Percentiles rank a stretch among this genome's conserved stretches.
phyloP scores from a whole-genome alignment of 352 stramenopile genomes.

The Phytophthora aleatoria region DNA sequence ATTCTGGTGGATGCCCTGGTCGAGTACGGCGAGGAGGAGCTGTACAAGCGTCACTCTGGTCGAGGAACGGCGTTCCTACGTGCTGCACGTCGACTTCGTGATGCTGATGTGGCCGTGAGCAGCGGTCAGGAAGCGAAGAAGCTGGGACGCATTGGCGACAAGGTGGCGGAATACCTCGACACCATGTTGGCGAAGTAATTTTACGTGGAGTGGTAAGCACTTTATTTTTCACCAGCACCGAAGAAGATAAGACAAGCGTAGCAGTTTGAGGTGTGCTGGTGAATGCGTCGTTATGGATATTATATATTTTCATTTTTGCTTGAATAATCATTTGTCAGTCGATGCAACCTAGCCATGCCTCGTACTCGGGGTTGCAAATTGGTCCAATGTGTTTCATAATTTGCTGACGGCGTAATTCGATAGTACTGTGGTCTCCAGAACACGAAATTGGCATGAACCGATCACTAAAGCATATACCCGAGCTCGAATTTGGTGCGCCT shows the following conservation, averaged over 20 bases:
- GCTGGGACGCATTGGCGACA: conserved; percentile 63
- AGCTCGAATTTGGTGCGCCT: not conserved
- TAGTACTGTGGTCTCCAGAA: conserved; percentile 3
- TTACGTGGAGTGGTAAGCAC: not conserved
- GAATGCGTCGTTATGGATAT: conserved; percentile 1
- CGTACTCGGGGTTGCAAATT: conserved; percentile 22
- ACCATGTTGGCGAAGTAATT: conserved; percentile 36
- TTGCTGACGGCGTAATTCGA: conserved; percentile 29
- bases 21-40: conserved; percentile 58
- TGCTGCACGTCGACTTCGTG: conserved; percentile 56
- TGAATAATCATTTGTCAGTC: not conserved
- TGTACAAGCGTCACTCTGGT: conserved; percentile 58
- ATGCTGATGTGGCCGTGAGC: conserved; percentile 52
- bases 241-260: conserved; percentile 4
- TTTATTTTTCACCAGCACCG: conserved; percentile 7
- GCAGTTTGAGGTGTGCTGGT: conserved; percentile 12
- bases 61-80: conserved; percentile 70
- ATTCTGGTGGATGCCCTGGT: conserved; percentile 63
- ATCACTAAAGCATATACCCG: conserved; percentile 37
- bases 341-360: conserved; percentile 35
- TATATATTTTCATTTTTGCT: conserved; percentile 9
- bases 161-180: conserved; percentile 66
- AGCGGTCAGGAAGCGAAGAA: conserved; percentile 57
- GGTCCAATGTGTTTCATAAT: conserved; percentile 28
- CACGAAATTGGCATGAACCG: conserved; percentile 33